A percentile compares a stretch with the other conserved stretches of the same genome.
phyloP scores from a whole-genome alignment of 345 rosid genomes.

The Hirschfeldia incana region DNA sequence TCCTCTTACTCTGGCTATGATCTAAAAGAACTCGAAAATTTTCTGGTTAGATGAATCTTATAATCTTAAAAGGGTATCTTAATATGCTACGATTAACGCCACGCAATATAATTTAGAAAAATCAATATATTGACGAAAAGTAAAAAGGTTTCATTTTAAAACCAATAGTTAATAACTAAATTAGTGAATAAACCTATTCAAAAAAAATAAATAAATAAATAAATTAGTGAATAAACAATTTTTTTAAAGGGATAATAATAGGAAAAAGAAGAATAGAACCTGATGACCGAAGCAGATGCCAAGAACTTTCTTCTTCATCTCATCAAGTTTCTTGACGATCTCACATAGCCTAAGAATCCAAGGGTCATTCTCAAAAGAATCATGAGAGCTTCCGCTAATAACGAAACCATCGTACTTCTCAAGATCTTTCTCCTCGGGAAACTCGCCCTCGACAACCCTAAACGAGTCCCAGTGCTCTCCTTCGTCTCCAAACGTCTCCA shows the following conservation, averaged over 20 bases:
- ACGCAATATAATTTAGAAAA: background rate
- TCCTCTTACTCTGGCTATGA: constrained; percentile 81
- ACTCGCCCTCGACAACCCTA: constrained; percentile 76
- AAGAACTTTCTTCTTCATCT: constrained; percentile 77
- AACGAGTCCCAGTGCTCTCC: constrained; percentile 82
- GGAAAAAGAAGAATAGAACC: constrained; percentile 42
- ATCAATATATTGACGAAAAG: background rate
- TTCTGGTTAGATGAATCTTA: background rate
- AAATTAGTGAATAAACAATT: background rate
- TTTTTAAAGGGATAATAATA: background rate
- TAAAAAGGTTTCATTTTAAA: background rate
- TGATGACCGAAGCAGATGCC: constrained; percentile 98
- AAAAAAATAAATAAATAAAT: no score
- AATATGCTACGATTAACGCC: background rate
- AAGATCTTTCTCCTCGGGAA: constrained; percentile 66
- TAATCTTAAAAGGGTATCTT: background rate
- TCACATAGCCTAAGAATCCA: constrained; percentile 82
- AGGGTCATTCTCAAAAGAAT: constrained; percentile 67
- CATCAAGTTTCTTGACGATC: constrained; percentile 60
- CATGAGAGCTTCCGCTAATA: constrained; percentile 78
- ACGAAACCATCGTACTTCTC: constrained; percentile 74
- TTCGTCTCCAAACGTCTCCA: constrained; percentile 67
- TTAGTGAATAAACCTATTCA: background rate
- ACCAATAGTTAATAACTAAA: background rate
- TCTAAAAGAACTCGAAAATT: constrained; percentile 35